Evolutionary conservation across 1,139 yeast genomes (phyloP), one percentile per base, ranked within the genome.

Genomic region (Candida neerlandica): DNA sequence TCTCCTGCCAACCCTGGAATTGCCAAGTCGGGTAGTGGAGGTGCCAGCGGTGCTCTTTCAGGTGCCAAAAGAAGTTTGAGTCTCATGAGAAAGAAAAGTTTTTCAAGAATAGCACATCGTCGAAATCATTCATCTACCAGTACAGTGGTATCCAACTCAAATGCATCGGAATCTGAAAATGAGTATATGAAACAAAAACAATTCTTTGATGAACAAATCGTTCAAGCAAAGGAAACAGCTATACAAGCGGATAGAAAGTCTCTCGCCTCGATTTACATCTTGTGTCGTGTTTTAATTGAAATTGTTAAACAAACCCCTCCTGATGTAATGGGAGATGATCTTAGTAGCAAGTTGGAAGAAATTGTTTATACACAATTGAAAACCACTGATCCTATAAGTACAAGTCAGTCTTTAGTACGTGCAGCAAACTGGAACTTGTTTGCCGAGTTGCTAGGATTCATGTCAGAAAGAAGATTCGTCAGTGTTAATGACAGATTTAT

Each of bases 371-470:
- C 90, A 16, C 98, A 95, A 65, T 72, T 95, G 51, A 84, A 89
- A 58, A 84, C 92, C 1, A 90, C 96, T 0, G 98, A 94, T 60
- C 96, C 97, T 0, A 74, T 78, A 37, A 79, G 86, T 4, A 73
- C 78, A 2, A 69, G 77, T 52, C 78, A 75, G 51, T 86, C 94
- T 34, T 73, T 85, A 27, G 87, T 91, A 3, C 80, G 96, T 50
- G 84, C 95, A 2, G 92, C 97, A 0, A 95, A 94, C 63, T 94
- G 99, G 99, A 88, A 88, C 60, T 75, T 92, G 33, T 86, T 95
- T 66, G 96, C 98, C 0, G 91, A 89, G 56, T 71, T 95, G 5
- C 70, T 95, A 40, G 99, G 99, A 1, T 85, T 84, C 57, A 91
- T 95, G 96, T 89, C 97, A 0, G 86, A 82, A 45, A 83, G 85